These are phyloP conservation scores for Polyrhizophydium stewartii DNA, from an alignment of 371 early-diverging fungal genomes.

Conservation along the genomic window DNA sequence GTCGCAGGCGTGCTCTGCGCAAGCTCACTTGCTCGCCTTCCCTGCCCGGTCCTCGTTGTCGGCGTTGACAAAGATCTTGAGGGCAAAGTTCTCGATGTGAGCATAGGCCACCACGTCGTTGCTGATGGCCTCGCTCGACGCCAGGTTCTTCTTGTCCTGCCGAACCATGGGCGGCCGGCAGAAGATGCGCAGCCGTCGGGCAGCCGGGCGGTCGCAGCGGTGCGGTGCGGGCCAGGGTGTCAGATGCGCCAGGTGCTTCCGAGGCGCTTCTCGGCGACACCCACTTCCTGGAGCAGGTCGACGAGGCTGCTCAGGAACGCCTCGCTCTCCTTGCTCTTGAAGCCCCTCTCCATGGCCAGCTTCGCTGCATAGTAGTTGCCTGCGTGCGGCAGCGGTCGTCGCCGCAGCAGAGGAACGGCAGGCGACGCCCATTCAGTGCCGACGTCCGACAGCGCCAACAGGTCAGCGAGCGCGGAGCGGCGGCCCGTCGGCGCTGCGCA, in stretches of 20 bases:
- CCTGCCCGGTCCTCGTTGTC: constrained; percentile 89
- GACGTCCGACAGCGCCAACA: no score
- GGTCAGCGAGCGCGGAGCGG: not conserved
- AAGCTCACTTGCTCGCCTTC: constrained; percentile 19
- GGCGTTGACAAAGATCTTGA: constrained; percentile 84
- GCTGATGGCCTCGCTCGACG: constrained; percentile 65
- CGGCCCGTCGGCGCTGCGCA: not conserved
- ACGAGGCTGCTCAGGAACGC: constrained; percentile 62
- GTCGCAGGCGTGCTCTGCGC: no score
- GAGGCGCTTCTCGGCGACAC: not conserved
- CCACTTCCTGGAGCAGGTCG: constrained; percentile 75
- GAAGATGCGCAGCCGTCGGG: no score
- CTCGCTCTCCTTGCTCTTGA: constrained; percentile 56
- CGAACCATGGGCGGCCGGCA: no score
- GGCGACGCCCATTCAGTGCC: no score
- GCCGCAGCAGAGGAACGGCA: not conserved
- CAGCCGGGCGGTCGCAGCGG: no score
- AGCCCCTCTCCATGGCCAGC: constrained; percentile 65
- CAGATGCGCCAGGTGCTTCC: no score
- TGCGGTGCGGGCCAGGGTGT: no score
- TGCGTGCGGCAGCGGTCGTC: constrained; percentile 18
- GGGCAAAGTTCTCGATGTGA: constrained; percentile 85
- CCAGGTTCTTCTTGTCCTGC: constrained; percentile 65
- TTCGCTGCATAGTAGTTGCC: constrained; percentile 87
- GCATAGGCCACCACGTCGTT: constrained; percentile 76